These are phyloP conservation scores for Rhodamnia argentea DNA, from an alignment of 345 rosid genomes.

Conservation along the genomic window DNA sequence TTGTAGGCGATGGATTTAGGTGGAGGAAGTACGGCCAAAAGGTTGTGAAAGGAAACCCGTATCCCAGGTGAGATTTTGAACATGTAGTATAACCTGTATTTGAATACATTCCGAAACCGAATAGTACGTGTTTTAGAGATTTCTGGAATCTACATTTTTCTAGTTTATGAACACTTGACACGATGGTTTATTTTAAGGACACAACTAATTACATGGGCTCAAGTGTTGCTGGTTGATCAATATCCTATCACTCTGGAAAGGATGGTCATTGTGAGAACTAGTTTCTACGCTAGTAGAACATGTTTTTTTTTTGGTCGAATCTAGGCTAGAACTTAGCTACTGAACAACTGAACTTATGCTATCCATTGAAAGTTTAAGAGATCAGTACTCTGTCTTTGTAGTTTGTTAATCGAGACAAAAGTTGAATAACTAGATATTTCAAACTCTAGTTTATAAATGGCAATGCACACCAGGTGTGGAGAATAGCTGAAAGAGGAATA, in stretches of 20 bases:
- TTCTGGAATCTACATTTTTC: not conserved
- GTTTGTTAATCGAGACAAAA: not conserved
- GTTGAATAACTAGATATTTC: not conserved
- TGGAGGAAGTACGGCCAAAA: slow-evolving; percentile 99
- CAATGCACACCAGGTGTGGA: not conserved
- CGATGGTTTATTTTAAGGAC: not conserved
- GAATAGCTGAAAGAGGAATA: not conserved
- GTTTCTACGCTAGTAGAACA: not conserved
- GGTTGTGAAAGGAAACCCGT: slow-evolving; percentile 89
- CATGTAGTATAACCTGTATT: not conserved
- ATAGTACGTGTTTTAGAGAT: not conserved
- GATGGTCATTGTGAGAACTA: not conserved
- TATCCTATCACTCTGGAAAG: not conserved
- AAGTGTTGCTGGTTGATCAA: not conserved
- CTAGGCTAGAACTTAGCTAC: not conserved
- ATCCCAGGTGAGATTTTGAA: slow-evolving; percentile 51
- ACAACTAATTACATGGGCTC: not conserved
- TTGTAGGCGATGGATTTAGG: slow-evolving; percentile 80
- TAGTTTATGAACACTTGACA: not conserved
- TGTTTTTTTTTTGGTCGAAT: not conserved
- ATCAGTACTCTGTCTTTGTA: not conserved
- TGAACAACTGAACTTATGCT: not conserved
- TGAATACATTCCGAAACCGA: not conserved
- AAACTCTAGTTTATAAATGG: not conserved
- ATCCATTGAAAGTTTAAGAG: not conserved